phyloP scores from a whole-genome alignment of 2,329 filamentous ascomycete genomes.

The Cladosporium sp. region DNA sequence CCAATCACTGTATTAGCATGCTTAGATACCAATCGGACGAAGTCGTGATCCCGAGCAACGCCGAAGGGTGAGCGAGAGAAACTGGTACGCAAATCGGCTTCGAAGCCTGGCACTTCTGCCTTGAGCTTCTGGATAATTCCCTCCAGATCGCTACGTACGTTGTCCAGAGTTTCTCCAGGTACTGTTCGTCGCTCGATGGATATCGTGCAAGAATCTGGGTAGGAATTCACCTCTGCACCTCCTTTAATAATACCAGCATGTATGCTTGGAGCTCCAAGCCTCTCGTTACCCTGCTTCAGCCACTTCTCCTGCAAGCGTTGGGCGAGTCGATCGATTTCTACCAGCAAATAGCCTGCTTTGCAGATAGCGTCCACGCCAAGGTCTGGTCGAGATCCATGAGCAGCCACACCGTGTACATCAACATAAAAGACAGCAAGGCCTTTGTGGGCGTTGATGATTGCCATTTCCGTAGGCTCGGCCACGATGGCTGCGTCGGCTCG shows the following conservation, averaged over 20 bases:
- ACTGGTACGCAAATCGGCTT: not conserved
- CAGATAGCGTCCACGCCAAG: not conserved
- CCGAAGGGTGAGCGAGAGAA: not conserved
- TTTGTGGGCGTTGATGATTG: constrained; percentile 27
- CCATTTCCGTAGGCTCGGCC: constrained; percentile 44
- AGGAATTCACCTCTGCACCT: not conserved
- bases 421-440: not conserved
- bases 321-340: not conserved
- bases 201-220: not conserved
- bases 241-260: not conserved
- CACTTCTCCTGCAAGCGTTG: not conserved
- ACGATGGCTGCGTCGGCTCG: constrained; percentile 50
- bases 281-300: not conserved
- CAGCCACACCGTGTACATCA: not conserved
- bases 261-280: not conserved
- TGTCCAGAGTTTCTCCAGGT: constrained; percentile 20
- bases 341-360: not conserved
- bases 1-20: not conserved
- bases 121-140: not conserved
- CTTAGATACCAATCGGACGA: not conserved
- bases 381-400: not conserved
- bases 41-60: not conserved
- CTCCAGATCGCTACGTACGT: constrained; percentile 27
- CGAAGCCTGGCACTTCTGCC: not conserved
- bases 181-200: constrained; percentile 10